Evolutionary conservation across 2,329 filamentous ascomycete species (phyloP), one percentile per base, ranked within the genome.

Genomic region (Fonsecaea pedrosoi): DNA sequence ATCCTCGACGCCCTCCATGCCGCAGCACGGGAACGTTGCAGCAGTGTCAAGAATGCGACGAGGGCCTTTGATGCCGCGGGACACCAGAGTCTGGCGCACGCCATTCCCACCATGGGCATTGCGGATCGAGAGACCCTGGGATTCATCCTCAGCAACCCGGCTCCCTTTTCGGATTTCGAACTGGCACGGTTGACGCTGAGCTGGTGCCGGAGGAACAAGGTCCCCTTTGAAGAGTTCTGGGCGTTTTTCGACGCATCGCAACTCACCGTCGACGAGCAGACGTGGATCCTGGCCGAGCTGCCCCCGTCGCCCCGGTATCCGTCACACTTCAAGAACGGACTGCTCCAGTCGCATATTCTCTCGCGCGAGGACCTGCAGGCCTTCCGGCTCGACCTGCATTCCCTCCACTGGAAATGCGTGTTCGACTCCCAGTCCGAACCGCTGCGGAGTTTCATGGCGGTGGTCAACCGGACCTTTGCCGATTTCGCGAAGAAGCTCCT

Each of bases 141-240:
- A 12, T 59, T 59, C 15, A 34, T 59, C 6, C 56, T 59, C 12
- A 34, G 9, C 56, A 59, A 18, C 38, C 56, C 56, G 7, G 32
- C 18, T 4, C 37, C 25, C 3, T 59, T 59, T 30, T 59, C 56
- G 56, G 34, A 59, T 15, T 59, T 59, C 25, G 56, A 59, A 30
- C n/a, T 59, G 56, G 56, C 56, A 1, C 21, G 45, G 18, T 42
- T 59, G 34, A 59, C 56, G 9, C 13, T 59, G 37, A 30, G 13
- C 38, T 59, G 56, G 56, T 59, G 37, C 21, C 56, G 37, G 15
- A 59, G 40, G 18, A 59, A 59, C 40, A 37, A 32, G 8, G 56
- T 59, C 38, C 56, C 37, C 1, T 59, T 59, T 45, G 56, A 59
- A n/a, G 56, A 59, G 12, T 59, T 59, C 18, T 59, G 56, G 56